Percentiles rank a stretch among this genome's conserved stretches.
Evolutionary conservation across 73 alveolate genomes (phyloP).

Genomic region (Urostyla sp.): DNA sequence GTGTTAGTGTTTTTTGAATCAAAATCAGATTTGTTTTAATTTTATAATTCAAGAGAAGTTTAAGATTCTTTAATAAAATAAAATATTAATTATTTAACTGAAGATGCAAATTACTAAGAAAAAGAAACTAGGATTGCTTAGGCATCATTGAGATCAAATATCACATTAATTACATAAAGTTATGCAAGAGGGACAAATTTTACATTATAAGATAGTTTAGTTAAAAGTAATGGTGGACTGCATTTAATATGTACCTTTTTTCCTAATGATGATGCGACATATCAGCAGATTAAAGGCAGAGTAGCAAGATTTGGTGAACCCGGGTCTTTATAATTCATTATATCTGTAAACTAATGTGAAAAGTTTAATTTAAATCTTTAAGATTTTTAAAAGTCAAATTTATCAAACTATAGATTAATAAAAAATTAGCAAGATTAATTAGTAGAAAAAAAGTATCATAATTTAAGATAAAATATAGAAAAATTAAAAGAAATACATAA

Average conservation of each 20-base stretch:
- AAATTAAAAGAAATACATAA: not conserved
- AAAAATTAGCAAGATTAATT: no score
- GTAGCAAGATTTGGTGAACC: conserved; percentile 69
- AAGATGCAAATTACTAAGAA: not conserved
- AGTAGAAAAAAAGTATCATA: not conserved
- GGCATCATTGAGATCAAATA: not conserved
- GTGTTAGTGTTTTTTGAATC: not conserved
- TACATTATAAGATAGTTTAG: conserved; percentile 41
- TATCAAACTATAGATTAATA: not conserved
- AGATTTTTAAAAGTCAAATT: not conserved
- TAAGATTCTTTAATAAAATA: not conserved
- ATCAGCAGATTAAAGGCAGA: conserved; percentile 61
- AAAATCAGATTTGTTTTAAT: not conserved
- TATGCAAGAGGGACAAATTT: conserved; percentile 74
- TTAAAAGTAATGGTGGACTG: conserved; percentile 54
- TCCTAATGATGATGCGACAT: conserved; percentile 52
- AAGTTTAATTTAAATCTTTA: not conserved
- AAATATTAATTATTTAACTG: not conserved
- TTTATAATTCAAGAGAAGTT: not conserved
- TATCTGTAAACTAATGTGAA: conserved; percentile 16
- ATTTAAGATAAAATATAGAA: not conserved
- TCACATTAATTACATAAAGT: not conserved
- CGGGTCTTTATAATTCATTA: conserved; percentile 58
- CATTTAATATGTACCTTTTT: conserved; percentile 66
- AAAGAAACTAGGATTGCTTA: not conserved